These are phyloP conservation scores for Globisporangium solare DNA, from an alignment of 352 stramenopile species.

Conservation along the genomic window DNA sequence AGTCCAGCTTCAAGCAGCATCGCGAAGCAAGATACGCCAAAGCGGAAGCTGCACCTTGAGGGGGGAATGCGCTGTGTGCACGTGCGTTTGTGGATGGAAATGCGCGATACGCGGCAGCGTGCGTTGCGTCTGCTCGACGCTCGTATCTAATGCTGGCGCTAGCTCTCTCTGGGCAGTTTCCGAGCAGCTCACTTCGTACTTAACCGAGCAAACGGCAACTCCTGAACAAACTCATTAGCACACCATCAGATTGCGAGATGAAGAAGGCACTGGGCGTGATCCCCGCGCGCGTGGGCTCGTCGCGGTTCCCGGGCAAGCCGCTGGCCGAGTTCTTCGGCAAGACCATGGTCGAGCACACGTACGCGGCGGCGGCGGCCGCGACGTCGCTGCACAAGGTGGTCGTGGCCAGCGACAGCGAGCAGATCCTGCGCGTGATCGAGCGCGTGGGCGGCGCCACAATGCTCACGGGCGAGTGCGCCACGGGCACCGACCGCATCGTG, in stretches of 20 bases:
- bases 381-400: slow-evolving; percentile 65
- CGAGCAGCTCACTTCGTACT: no score
- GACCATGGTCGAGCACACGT: slow-evolving; percentile 85
- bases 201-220: no score
- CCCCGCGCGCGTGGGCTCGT: slow-evolving; percentile 63
- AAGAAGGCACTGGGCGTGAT: slow-evolving; percentile 79
- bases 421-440: slow-evolving; percentile 44
- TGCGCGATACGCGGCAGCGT: no score
- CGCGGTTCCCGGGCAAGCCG: slow-evolving; percentile 76
- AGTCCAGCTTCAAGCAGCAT: slow-evolving; percentile 64
- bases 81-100: no score
- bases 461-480: slow-evolving; percentile 63
- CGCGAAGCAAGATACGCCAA: slow-evolving; percentile 1
- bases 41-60: no score
- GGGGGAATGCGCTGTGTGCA: no score
- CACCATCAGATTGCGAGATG: slow-evolving; percentile 2
- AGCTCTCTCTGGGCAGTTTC: no score
- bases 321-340: slow-evolving; percentile 74
- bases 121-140: no score
- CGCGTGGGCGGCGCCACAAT: slow-evolving; percentile 39
- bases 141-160: no score
- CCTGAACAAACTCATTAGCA: no score
- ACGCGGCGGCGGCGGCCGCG: slow-evolving; percentile 42
- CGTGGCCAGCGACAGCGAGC: slow-evolving; percentile 72
- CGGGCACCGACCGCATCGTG: slow-evolving; percentile 73